A percentile compares a stretch with the other conserved stretches of the same genome.
These are phyloP conservation scores for Bacterosira constricta DNA, from an alignment of 108 stramenopile species.

Conservation along the genomic window DNA sequence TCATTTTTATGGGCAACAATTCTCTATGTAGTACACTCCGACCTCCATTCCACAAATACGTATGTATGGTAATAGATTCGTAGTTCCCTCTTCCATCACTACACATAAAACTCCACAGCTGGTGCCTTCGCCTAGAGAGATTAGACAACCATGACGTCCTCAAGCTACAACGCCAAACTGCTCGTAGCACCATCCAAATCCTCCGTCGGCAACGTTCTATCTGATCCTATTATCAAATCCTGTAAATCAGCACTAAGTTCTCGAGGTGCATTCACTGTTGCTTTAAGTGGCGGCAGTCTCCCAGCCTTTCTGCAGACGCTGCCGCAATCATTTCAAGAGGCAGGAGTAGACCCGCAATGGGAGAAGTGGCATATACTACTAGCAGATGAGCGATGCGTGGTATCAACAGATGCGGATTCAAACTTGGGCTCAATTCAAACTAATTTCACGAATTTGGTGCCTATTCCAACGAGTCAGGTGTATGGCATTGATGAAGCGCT, in stretches of 20 bases:
- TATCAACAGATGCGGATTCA: slow-evolving; percentile 72
- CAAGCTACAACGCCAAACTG: slow-evolving; percentile 15
- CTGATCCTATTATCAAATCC: slow-evolving; percentile 27
- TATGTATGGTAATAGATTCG: too few relatives aligned
- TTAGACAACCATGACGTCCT: not conserved
- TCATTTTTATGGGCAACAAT: too few relatives aligned
- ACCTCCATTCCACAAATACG: too few relatives aligned
- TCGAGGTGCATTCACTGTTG: slow-evolving; percentile 74
- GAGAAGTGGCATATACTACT: slow-evolving; percentile 86
- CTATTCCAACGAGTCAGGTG: slow-evolving; percentile 65
- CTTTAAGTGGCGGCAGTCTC: slow-evolving; percentile 93
- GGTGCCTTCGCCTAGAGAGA: too few relatives aligned
- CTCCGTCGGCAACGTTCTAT: slow-evolving; percentile 18
- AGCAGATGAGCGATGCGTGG: slow-evolving; percentile 96
- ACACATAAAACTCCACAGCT: too few relatives aligned
- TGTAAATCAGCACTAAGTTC: slow-evolving; percentile 27
- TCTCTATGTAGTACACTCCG: too few relatives aligned
- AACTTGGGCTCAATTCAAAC: slow-evolving; percentile 71
- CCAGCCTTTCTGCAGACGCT: slow-evolving; percentile 67
- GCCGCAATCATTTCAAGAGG: slow-evolving; percentile 42
- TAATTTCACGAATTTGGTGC: slow-evolving; percentile 45
- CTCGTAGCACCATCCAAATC: slow-evolving; percentile 20
- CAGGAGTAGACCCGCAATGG: slow-evolving; percentile 57
- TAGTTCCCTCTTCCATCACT: too few relatives aligned
- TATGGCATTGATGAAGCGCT: slow-evolving; percentile 71